Conservation (phyloP, 1,139 yeast species). For the Hyphopichia khmerensis region DNA sequence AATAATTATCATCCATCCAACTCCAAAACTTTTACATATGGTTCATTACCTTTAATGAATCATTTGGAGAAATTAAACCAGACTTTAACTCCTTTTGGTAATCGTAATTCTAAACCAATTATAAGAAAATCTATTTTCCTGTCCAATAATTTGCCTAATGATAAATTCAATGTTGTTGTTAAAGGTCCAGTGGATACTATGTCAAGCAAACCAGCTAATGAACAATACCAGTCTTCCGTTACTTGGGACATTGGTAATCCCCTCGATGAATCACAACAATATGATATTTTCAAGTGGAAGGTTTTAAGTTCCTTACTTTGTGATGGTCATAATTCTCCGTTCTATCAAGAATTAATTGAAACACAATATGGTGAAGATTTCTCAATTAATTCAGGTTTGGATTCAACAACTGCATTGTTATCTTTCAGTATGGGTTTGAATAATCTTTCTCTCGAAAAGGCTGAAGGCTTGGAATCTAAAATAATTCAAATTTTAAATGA, state of each 20-base stretch:
- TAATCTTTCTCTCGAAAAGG: constrained; percentile 59
- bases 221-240: constrained; percentile 75
- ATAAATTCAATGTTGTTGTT: constrained; percentile 29
- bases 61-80: constrained; percentile 61
- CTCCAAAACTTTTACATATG: constrained; percentile 84
- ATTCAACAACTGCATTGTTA: constrained; percentile 74
- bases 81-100: constrained; percentile 55
- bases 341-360: constrained; percentile 83
- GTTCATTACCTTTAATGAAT: constrained; percentile 63
- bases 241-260: constrained; percentile 89
- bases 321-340: constrained; percentile 91
- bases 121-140: constrained; percentile 29
- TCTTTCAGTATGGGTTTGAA: constrained; percentile 85
- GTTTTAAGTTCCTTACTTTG: constrained; percentile 69
- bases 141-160: constrained; percentile 1
- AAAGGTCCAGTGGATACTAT: constrained; percentile 85
- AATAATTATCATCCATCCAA: constrained; percentile 87
- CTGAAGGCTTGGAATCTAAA: constrained; percentile 42
- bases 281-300: constrained; percentile 72
- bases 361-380: constrained; percentile 83
- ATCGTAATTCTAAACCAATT: constrained; percentile 28
- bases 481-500: constrained; percentile 41
- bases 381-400: constrained; percentile 85
- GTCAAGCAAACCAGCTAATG: constrained; percentile 56
- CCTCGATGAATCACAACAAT: constrained; percentile 47